Evolutionary conservation across 192 early-diverging fungal genomes (phyloP).

Genomic region (Backusella luteola): DNA sequence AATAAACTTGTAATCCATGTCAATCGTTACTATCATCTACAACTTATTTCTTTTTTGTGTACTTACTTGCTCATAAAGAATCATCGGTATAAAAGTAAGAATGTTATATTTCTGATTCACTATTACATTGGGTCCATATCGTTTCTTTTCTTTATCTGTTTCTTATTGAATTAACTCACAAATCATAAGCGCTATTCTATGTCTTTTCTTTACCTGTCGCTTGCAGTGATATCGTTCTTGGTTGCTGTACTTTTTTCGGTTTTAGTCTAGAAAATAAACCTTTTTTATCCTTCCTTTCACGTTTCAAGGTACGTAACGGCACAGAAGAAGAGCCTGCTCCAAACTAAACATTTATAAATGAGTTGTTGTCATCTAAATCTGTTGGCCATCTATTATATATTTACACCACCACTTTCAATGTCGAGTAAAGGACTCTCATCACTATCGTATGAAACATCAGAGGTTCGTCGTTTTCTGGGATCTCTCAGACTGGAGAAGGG

Average conservation of each 20-base stretch:
- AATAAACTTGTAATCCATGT: slow-evolving; percentile 65
- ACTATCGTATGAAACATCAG: slow-evolving; percentile 9
- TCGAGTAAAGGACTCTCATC: slow-evolving; percentile 18
- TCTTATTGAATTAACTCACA: not conserved
- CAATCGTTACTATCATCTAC: too few species aligned
- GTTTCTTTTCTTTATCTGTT: slow-evolving; percentile 52
- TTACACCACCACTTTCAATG: slow-evolving; percentile 16
- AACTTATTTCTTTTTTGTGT: too few species aligned
- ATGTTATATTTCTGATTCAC: slow-evolving; percentile 88
- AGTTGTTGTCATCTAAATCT: not conserved
- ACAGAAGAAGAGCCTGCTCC: not conserved
- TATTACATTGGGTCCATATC: slow-evolving; percentile 78
- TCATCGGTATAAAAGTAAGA: slow-evolving; percentile 75
- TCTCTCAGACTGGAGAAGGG: slow-evolving; percentile 1
- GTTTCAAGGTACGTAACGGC: not conserved
- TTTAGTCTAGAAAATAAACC: not conserved
- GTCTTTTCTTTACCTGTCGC: not conserved
- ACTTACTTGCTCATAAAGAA: slow-evolving; percentile 76
- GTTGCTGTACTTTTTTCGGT: not conserved
- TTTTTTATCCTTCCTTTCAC: not conserved
- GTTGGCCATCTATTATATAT: not conserved
- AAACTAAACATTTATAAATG: not conserved
- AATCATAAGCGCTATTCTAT: not conserved
- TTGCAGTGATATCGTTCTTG: slow-evolving; percentile 10
- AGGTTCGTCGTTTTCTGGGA: not conserved